A percentile compares a stretch with the other conserved stretches of the same genome.
phyloP scores from a whole-genome alignment of 179 eudicot genomes.

The Corrigiola litoralis region DNA sequence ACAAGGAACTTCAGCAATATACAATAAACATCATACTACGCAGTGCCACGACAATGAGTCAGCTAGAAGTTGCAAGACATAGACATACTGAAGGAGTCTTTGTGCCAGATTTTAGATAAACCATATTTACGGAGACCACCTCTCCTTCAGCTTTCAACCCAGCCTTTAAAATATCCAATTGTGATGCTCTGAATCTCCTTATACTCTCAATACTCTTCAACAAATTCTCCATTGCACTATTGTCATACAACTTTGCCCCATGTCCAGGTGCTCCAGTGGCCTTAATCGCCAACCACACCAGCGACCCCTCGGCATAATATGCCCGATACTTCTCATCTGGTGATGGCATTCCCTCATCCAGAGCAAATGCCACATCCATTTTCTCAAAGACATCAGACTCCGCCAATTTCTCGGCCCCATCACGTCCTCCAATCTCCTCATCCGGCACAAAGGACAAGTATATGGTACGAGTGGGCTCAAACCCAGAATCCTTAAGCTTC shows the following conservation, averaged over 20 bases:
- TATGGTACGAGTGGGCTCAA: slow-evolving; percentile 59
- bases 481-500: slow-evolving; percentile 42
- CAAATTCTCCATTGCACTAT: slow-evolving; percentile 77
- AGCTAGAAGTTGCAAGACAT: neutral
- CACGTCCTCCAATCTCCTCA: slow-evolving; percentile 88
- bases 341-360: slow-evolving; percentile 84
- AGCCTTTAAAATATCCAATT: slow-evolving; percentile 74
- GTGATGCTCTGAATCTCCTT: slow-evolving; percentile 64
- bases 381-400: slow-evolving; percentile 46
- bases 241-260: slow-evolving; percentile 83
- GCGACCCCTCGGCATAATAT: slow-evolving; percentile 68
- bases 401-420: slow-evolving; percentile 63
- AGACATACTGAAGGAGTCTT: slow-evolving; percentile 66
- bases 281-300: slow-evolving; percentile 87
- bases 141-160: slow-evolving; percentile 75
- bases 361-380: slow-evolving; percentile 71
- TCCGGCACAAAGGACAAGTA: slow-evolving; percentile 81
- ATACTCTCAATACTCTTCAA: slow-evolving; percentile 72
- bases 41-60: neutral
- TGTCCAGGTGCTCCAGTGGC: slow-evolving; percentile 86
- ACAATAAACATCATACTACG: neutral
- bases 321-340: slow-evolving; percentile 47
- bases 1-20: neutral
- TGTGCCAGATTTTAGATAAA: slow-evolving; percentile 75
- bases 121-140: slow-evolving; percentile 76